Evolutionary conservation across 441 rosid species (phyloP).

Genomic region (Populus tomentosa): DNA sequence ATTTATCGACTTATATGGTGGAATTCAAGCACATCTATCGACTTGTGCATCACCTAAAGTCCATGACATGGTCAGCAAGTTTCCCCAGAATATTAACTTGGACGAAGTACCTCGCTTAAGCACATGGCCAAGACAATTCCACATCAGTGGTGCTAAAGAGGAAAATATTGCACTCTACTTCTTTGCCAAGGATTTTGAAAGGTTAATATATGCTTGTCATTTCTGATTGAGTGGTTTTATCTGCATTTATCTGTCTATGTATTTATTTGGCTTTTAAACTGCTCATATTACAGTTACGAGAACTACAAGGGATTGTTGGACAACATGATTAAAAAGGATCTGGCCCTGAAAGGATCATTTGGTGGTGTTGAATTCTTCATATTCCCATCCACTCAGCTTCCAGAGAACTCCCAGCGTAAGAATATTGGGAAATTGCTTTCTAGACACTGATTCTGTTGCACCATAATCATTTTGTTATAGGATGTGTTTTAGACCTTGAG

Average conservation of each 20-base stretch:
- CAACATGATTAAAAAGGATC: slow-evolving; percentile 72
- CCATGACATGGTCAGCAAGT: slow-evolving; percentile 66
- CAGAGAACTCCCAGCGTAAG: slow-evolving; percentile 86
- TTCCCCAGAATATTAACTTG: slow-evolving; percentile 56
- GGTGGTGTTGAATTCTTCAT: slow-evolving; percentile 77
- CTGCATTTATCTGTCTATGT: background rate
- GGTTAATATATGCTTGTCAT: slow-evolving; percentile 35
- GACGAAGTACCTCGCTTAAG: slow-evolving; percentile 77
- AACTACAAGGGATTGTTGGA: slow-evolving; percentile 76
- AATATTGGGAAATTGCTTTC: slow-evolving; percentile 13
- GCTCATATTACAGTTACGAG: slow-evolving; percentile 59
- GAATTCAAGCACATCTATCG: slow-evolving; percentile 94
- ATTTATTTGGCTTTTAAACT: slow-evolving; percentile 11
- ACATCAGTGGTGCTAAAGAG: slow-evolving; percentile 64
- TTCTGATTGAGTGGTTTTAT: background rate
- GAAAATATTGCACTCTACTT: slow-evolving; percentile 95
- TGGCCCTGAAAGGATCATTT: slow-evolving; percentile 78
- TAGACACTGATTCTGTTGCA: background rate
- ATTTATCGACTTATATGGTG: slow-evolving; percentile 44
- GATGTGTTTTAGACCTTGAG: background rate
- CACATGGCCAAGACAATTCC: slow-evolving; percentile 87
- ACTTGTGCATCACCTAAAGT: slow-evolving; percentile 83
- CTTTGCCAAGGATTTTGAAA: slow-evolving; percentile 86
- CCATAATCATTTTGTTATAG: background rate
- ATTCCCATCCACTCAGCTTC: slow-evolving; percentile 90